Evolutionary conservation across 1,139 yeast genomes (phyloP).

Genomic region (Geotrichum candidum): DNA sequence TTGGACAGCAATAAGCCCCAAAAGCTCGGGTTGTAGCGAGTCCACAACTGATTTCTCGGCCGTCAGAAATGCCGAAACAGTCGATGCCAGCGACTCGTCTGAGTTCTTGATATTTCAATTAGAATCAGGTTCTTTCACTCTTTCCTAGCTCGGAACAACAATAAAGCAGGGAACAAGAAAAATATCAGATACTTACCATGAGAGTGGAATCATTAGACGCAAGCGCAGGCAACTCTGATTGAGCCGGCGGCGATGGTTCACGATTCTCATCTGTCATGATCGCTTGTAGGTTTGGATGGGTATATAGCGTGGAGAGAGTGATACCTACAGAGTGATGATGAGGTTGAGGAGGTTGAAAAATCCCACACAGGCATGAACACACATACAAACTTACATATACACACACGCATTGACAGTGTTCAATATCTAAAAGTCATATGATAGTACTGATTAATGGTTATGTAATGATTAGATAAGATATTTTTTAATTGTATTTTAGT

Average conservation of each 20-base stretch:
- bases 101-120: background rate
- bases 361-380: background rate
- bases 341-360: background rate
- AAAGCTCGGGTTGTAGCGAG: background rate
- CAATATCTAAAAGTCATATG: background rate
- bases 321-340: background rate
- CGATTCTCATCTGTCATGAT: background rate
- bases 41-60: background rate
- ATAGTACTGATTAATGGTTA: background rate
- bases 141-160: background rate
- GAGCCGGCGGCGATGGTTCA: background rate
- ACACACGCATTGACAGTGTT: background rate
- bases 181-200: background rate
- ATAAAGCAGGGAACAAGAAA: background rate
- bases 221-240: background rate
- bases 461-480: background rate
- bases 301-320: background rate
- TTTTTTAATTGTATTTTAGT: too few relatives aligned
- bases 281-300: background rate
- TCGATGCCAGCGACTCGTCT: background rate
- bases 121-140: background rate
- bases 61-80: conserved; percentile 2
- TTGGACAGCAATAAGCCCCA: conserved; percentile 39
- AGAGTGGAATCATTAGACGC: background rate
- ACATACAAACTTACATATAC: too few relatives aligned